Percentiles rank a stretch among this genome's conserved stretches.
These are phyloP conservation scores for Chimonanthus praecox DNA, from an alignment of 164 flowering plant species.

Conservation along the genomic window DNA sequence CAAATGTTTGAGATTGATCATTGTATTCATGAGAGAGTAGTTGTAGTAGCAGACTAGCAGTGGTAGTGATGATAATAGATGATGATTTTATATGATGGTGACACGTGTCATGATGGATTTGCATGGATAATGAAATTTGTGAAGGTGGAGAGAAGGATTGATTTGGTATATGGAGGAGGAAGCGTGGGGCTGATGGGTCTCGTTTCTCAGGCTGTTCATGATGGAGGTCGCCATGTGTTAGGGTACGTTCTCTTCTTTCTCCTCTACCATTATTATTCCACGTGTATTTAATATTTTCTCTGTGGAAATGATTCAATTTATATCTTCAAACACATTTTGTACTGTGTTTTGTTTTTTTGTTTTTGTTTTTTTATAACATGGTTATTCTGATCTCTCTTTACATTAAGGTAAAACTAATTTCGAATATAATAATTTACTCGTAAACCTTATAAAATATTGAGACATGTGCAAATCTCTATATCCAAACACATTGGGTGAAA, in stretches of 20 bases:
- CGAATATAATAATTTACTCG: no score
- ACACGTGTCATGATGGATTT: constrained; percentile 31
- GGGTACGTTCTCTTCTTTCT: constrained; percentile 53
- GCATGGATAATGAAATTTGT: constrained; percentile 5
- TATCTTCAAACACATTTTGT: no score
- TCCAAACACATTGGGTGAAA: no score
- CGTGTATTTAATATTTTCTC: not conserved
- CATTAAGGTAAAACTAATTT: no score
- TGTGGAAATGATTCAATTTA: not conserved
- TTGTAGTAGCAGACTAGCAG: not conserved
- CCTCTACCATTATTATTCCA: constrained; percentile 2
- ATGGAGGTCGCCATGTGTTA: constrained; percentile 99
- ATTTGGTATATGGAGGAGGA: constrained; percentile 98
- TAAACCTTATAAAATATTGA: no score
- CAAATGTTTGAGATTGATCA: not conserved
- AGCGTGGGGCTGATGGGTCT: constrained; percentile 99
- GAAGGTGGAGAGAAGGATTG: constrained; percentile 94
- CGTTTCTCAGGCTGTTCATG: constrained; percentile 97
- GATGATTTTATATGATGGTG: constrained; percentile 7
- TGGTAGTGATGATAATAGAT: not conserved
- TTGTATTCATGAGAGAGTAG: not conserved
- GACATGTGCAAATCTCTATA: no score
- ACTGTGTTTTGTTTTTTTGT: no score
- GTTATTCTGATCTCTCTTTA: no score
- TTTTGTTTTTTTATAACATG: no score